phyloP scores from a whole-genome alignment of 495 filamentous ascomycete species.

The Aspergillus avenaceus region DNA sequence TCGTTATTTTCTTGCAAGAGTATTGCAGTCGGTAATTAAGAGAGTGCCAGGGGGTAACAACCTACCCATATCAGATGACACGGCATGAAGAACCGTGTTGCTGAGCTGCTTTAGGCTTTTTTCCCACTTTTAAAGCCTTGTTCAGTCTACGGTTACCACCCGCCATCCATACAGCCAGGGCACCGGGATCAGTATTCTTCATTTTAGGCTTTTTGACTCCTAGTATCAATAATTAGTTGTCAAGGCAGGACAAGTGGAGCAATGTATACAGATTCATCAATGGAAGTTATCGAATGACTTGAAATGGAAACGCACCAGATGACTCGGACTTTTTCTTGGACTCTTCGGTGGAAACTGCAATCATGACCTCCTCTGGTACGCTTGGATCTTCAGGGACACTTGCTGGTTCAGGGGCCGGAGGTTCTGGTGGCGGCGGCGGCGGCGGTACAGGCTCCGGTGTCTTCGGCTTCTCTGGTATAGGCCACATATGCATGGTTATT shows the following conservation, averaged over 20 bases:
- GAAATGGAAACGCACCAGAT: conserved; percentile 18
- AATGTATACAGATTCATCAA: not conserved
- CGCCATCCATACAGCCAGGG: conserved; percentile 41
- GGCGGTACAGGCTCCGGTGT: conserved; percentile 34
- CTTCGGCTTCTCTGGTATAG: conserved; percentile 63
- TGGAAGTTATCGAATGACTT: not conserved
- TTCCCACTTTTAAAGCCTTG: conserved; percentile 34
- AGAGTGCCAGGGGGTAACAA: not conserved
- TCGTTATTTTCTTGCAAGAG: too few species aligned
- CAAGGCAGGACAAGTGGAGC: not conserved
- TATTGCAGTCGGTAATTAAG: too few species aligned
- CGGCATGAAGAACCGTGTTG: conserved; percentile 16
- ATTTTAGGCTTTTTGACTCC: conserved; percentile 27
- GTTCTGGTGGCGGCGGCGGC: conserved; percentile 26
- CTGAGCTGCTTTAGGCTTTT: conserved; percentile 30
- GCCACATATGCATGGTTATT: conserved; percentile 98
- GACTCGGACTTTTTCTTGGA: conserved; percentile 33
- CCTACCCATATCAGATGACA: conserved; percentile 17
- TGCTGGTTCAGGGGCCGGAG: conserved; percentile 19
- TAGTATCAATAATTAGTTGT: conserved; percentile 10
- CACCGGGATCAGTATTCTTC: conserved; percentile 24
- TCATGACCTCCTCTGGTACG: conserved; percentile 17
- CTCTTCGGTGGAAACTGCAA: conserved; percentile 15
- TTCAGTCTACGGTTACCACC: conserved; percentile 27
- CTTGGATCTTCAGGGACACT: conserved; percentile 17